These are phyloP conservation scores for Erodium maritimum DNA, from an alignment of 345 rosid species.

Conservation along the genomic window DNA sequence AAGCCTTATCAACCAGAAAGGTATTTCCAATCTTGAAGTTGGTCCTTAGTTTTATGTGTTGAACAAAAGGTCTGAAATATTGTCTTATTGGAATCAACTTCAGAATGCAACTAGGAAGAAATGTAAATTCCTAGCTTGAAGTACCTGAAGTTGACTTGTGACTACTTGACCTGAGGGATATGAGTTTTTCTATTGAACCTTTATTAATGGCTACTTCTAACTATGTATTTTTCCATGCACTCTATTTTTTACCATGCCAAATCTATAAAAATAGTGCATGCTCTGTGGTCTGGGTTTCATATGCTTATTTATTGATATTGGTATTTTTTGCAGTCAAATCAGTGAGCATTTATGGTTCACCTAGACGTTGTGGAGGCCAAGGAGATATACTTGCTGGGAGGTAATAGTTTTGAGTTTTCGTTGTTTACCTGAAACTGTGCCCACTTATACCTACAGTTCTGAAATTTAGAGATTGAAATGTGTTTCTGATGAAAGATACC, in stretches of 20 bases:
- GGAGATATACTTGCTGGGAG: constrained; percentile 96
- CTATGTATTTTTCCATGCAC: background rate
- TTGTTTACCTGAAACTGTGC: background rate
- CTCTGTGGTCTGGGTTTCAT: background rate
- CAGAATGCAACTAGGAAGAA: no score
- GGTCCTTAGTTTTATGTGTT: no score
- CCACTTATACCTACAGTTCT: background rate
- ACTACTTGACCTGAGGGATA: no score
- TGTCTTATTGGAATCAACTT: no score
- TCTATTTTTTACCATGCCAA: background rate
- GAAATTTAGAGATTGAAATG: background rate
- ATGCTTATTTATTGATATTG: background rate
- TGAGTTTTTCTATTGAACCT: background rate
- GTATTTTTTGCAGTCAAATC: constrained; percentile 47
- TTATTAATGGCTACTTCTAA: background rate
- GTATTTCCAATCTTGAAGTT: no score
- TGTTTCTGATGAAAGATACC: background rate
- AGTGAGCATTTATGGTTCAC: constrained; percentile 69
- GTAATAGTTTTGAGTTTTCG: constrained; percentile 21
- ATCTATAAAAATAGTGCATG: background rate
- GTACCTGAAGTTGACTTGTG: no score
- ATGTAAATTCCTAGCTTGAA: no score
- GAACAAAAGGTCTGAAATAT: no score
- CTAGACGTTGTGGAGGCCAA: constrained; percentile 93
- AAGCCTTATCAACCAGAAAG: no score